Base-by-base conservation (phyloP, 352 stramenopile genomes). In the Globisporangium orthogonon region DNA sequence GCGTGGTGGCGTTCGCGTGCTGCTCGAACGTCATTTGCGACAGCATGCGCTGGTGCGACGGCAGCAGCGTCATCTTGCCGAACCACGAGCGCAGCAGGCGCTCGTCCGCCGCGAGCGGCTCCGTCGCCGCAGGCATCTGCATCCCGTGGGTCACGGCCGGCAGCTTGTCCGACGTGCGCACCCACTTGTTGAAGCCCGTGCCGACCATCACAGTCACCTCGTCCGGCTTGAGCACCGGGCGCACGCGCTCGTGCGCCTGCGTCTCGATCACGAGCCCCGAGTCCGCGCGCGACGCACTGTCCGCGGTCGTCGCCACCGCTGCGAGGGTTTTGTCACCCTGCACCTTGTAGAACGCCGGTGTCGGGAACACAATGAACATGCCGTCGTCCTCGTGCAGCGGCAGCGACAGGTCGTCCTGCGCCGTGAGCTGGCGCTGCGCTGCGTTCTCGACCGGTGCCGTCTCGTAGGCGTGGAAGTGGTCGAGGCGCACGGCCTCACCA, bases 401-500 rank as follows among this genome's bases (percentile, higher is more conserved):
- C 29, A 87, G 63, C 23, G 76, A 76, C 4, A 79, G 58, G 40
- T 85, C 72, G 60, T 71, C 47, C 23, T 59, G 17, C 28, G 50
- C 17, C 6, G 45, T 46, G 5, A 68, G 29, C 17, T 45, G 49
- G 9, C 60, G 47, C 23, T 35, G 52, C 15, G 31, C 57, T 10
- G 58, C 54, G 11, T 63, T 49, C 29, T 49, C 50, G 15, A 52
- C 28, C 40, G 65, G 67, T 1, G 70, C 49, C 45, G 62, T 50
- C 50, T 85, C 64, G 64, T 87, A 87, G 17, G 72, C 71, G 51
- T 87, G 77, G 56, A 83, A 86, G 52, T 87, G 75, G 56, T 87
- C 75, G 18, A 87, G 65, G 30, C 75, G 76, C 40, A 85, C 62
- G 17, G 75, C 78, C 23, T 83, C 71, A 11, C 56, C 69, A 33